Evolutionary conservation across 345 rosid species (phyloP).

Genomic region (Camelina hispida): DNA sequence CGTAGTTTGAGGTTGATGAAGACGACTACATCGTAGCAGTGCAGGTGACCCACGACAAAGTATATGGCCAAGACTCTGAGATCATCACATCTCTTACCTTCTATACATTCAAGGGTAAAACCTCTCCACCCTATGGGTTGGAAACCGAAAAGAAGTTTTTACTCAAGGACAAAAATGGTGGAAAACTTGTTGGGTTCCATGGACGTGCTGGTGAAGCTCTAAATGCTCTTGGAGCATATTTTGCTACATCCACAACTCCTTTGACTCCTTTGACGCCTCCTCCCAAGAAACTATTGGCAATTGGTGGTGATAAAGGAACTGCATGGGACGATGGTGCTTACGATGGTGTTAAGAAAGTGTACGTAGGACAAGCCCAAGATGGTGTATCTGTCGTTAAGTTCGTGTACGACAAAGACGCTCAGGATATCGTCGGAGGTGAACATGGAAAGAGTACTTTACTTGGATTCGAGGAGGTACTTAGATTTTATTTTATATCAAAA

Average conservation of each 20-base stretch:
- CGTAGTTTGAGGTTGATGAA: constrained; percentile 25
- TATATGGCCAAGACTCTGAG: constrained; percentile 22
- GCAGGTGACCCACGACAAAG: constrained; percentile 14
- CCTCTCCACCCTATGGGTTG: constrained; percentile 24
- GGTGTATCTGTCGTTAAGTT: constrained; percentile 37
- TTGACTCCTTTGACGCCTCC: neutral
- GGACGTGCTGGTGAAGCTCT: constrained; percentile 28
- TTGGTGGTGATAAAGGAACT: constrained; percentile 31
- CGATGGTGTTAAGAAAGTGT: constrained; percentile 30
- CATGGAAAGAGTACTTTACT: constrained; percentile 27
- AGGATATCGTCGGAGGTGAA: constrained; percentile 6
- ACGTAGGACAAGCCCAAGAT: constrained; percentile 23
- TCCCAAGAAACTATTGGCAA: constrained; percentile 13
- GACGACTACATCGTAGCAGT: constrained; percentile 28
- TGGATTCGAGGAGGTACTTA: constrained; percentile 35
- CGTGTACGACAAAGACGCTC: constrained; percentile 23
- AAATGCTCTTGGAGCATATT: constrained; percentile 41
- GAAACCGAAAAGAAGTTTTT: constrained; percentile 2
- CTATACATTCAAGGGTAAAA: constrained; percentile 13
- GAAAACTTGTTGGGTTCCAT: constrained; percentile 42
- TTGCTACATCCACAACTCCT: neutral
- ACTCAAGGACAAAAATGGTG: constrained; percentile 26
- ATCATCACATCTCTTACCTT: constrained; percentile 31
- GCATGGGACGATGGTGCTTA: constrained; percentile 41
- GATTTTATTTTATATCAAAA: neutral